Evolutionary conservation across 2,329 filamentous ascomycete species (phyloP), one percentile per base, ranked within the genome.

Genomic region (Ophiosphaerella korrae): DNA sequence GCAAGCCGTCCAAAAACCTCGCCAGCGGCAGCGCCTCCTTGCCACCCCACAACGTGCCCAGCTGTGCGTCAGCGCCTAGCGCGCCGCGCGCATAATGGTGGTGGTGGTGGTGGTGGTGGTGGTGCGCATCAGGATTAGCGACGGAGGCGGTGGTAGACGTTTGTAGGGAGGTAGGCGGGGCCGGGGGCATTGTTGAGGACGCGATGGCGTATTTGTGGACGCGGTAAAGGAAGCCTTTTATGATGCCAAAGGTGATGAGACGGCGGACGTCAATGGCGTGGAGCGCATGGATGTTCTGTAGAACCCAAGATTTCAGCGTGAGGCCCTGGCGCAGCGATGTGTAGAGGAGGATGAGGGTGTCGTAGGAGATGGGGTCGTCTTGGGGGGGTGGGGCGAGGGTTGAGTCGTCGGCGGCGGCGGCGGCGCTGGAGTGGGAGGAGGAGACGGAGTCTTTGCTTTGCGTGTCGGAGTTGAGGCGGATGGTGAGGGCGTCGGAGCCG

Each of bases 161-260:
- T 31, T 65, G 60, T 4, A 69, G 50, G 16, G 61, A 63, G 3
- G 63, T 62, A 3, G 67, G 66, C 36, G 65, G 65, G 7, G 64
- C 67, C 7, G 66, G 62, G 13, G 67, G 62, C 6, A 69, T 24
- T 1, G 46, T 34, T 6, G 52, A 44, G 4, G 58, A 66, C 11
- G 82, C 84, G 47, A 95, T 84, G 24, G 91, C 89, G 70, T 95
- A 95, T 72, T 94, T 95, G 76, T 97, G 91, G 35, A 97, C 88
- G 31, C 94, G 85, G 74, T 97, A 97, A 21, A 99, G 77, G 61
- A 95, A 89, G 13, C 93, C 92, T 75, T 97, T 97, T 72, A 97
- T 96, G 52, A 97, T 84, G 50, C 93, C 94, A 67, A 97, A 99
- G 52, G 96, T 95, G 57, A 97, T 90, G 57, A 99, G 87, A 24